These are phyloP conservation scores for Lentinula aciculospora DNA, from an alignment of 768 basidiomycete species.

Conservation along the genomic window DNA sequence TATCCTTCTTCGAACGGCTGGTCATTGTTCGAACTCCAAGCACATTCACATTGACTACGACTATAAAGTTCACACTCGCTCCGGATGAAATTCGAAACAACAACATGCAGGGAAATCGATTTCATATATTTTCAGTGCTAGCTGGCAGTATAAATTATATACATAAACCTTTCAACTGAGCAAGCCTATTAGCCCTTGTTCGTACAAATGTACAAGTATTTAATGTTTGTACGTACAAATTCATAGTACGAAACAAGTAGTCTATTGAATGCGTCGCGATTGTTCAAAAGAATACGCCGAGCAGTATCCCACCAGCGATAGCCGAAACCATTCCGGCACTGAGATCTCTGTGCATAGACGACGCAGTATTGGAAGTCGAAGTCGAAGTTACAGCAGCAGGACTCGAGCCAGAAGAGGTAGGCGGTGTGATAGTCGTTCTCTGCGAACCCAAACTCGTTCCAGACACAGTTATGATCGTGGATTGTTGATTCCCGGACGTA, in stretches of 20 bases:
- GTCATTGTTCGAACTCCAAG: too few relatives aligned
- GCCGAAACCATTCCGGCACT: not conserved
- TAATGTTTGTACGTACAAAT: too few relatives aligned
- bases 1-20: too few relatives aligned
- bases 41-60: too few relatives aligned
- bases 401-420: not conserved
- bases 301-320: not conserved
- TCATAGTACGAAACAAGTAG: not conserved
- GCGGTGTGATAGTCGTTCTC: not conserved
- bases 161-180: too few relatives aligned
- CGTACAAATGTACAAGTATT: too few relatives aligned
- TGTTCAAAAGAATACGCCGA: not conserved
- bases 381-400: not conserved
- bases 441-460: not conserved
- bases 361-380: not conserved
- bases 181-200: too few relatives aligned
- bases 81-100: too few relatives aligned
- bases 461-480: not conserved
- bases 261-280: not conserved
- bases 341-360: not conserved
- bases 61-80: too few relatives aligned
- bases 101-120: too few relatives aligned
- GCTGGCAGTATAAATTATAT: too few relatives aligned
- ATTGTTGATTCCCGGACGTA: not conserved
- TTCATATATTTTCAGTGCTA: too few relatives aligned